These are phyloP conservation scores for Haplosporangium sp. DNA, from an alignment of 371 early-diverging fungal species.

Conservation along the genomic window DNA sequence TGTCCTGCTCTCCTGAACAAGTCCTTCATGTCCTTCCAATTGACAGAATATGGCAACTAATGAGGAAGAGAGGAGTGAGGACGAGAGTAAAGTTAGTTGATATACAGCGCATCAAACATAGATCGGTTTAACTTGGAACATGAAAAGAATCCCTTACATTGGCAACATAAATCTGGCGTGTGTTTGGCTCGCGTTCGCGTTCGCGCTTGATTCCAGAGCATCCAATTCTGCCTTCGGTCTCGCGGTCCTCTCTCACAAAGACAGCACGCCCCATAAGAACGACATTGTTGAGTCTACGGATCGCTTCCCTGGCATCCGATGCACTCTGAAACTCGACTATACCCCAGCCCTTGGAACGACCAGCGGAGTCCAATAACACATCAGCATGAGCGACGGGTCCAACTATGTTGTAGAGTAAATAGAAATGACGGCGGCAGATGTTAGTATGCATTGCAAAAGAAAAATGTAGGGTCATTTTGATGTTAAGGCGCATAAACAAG, in stretches of 20 bases:
- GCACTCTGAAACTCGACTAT: slow-evolving; percentile 83
- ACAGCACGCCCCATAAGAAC: slow-evolving; percentile 82
- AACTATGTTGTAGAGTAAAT: slow-evolving; percentile 15
- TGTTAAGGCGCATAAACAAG: no score
- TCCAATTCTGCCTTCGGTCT: slow-evolving; percentile 60
- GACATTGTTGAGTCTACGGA: slow-evolving; percentile 76
- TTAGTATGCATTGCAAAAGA: no score
- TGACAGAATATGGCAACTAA: slow-evolving; percentile 77
- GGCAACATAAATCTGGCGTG: slow-evolving; percentile 75
- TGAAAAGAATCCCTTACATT: slow-evolving; percentile 61
- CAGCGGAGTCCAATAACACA: slow-evolving; percentile 43
- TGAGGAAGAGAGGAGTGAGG: neutral
- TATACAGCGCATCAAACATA: neutral
- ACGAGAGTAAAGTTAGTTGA: neutral
- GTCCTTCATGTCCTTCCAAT: slow-evolving; percentile 85
- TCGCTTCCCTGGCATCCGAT: slow-evolving; percentile 85
- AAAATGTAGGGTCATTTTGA: no score
- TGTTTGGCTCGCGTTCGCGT: slow-evolving; percentile 19
- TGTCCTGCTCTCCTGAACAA: slow-evolving; percentile 75
- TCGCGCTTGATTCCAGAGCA: slow-evolving; percentile 55
- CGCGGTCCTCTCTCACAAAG: slow-evolving; percentile 82
- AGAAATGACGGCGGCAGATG: no score
- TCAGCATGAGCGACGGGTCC: slow-evolving; percentile 52
- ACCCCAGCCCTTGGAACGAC: slow-evolving; percentile 59
- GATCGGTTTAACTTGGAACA: neutral